Conservation (phyloP, 306 rosid species). For the Mimosa pudica region DNA sequence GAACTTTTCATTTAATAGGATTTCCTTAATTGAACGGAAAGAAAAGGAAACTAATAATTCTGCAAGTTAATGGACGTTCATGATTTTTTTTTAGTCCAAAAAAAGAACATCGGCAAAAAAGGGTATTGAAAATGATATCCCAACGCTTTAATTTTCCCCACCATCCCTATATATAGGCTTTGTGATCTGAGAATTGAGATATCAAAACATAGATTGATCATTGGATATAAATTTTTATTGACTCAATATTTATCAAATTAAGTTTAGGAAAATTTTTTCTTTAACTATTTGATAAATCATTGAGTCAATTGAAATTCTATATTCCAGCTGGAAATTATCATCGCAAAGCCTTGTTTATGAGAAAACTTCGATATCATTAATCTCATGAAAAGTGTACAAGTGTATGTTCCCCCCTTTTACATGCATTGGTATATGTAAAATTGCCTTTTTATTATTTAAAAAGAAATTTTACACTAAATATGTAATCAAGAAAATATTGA, state of each 20-base stretch:
- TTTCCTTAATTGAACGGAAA: too few relatives aligned
- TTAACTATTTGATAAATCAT: background rate
- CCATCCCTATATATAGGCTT: background rate
- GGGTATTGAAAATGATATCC: background rate
- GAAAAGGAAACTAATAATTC: too few relatives aligned
- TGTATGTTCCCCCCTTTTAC: too few relatives aligned
- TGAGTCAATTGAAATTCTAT: constrained; percentile 15
- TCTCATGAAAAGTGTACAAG: background rate
- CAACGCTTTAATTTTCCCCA: background rate
- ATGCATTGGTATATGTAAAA: too few relatives aligned
- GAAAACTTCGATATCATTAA: background rate
- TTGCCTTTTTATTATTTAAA: too few relatives aligned
- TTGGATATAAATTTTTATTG: background rate
- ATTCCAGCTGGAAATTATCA: background rate
- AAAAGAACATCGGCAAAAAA: too few relatives aligned
- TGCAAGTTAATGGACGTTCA: background rate
- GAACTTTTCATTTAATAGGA: too few relatives aligned
- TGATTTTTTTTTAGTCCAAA: too few relatives aligned
- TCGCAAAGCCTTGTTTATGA: background rate
- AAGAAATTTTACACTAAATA: too few relatives aligned
- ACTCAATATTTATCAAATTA: background rate
- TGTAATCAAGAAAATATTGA: too few relatives aligned
- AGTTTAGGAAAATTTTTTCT: background rate
- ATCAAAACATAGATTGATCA: background rate
- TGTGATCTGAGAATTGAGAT: background rate